Conservation (phyloP, 441 rosid genomes). For the Croton laevigatus region DNA sequence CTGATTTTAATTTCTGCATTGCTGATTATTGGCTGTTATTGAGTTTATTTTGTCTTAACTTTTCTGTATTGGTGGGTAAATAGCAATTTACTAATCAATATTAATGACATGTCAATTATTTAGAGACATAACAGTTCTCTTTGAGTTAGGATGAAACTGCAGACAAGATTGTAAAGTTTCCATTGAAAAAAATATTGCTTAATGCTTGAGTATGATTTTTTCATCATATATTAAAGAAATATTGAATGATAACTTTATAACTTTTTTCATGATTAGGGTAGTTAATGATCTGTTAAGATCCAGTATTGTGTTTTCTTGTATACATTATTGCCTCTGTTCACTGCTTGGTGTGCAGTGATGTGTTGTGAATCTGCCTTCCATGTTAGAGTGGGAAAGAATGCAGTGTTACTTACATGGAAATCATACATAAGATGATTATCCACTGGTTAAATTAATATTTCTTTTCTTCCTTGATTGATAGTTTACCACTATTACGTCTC, state of each 20-base stretch:
- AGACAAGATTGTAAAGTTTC: not conserved
- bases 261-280: not conserved
- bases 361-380: constrained; percentile 1
- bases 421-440: not conserved
- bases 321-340: not conserved
- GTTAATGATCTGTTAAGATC: not conserved
- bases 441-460: not conserved
- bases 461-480: not conserved
- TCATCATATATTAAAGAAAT: not conserved
- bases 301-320: not conserved
- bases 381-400: not conserved
- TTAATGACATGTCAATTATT: not conserved
- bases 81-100: not conserved
- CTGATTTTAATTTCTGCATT: constrained; percentile 8
- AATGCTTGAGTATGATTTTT: not conserved
- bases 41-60: not conserved
- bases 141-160: constrained; percentile 2
- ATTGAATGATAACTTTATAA: not conserved
- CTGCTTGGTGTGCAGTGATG: not conserved
- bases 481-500: not conserved
- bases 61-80: constrained; percentile 6
- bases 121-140: not conserved
- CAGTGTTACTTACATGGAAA: not conserved
- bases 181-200: not conserved
- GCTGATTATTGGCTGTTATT: not conserved